These are phyloP conservation scores for Plasmodium cynomolgi DNA, from an alignment of 169 alveolate species.

Conservation along the genomic window DNA sequence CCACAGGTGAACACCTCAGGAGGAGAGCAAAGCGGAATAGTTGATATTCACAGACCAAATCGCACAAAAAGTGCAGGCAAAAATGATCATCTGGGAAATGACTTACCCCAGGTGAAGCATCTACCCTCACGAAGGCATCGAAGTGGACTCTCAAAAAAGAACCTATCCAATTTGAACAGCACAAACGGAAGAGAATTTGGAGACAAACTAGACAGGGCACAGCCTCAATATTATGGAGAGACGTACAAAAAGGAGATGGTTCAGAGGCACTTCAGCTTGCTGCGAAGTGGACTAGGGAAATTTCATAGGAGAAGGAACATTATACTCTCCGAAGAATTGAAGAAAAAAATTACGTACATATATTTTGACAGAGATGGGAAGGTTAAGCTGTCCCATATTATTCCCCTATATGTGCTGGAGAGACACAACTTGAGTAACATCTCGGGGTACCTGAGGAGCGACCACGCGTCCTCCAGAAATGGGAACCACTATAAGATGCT, in stretches of 20 bases:
- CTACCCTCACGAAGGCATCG: neutral
- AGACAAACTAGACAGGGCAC: constrained; percentile 10
- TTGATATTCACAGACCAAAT: neutral
- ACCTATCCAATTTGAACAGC: constrained; percentile 1
- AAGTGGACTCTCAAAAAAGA: neutral
- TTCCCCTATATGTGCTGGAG: constrained; percentile 67
- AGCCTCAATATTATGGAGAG: constrained; percentile 12
- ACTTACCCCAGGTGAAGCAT: neutral
- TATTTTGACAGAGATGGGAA: constrained; percentile 60
- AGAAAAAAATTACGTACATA: constrained; percentile 52
- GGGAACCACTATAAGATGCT: constrained; percentile 12
- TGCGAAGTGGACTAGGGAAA: constrained; percentile 46
- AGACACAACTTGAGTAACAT: constrained; percentile 55
- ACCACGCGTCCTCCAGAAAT: neutral
- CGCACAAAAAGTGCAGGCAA: neutral
- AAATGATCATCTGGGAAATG: neutral
- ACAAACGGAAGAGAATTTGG: constrained; percentile 1
- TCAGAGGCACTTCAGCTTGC: constrained; percentile 40
- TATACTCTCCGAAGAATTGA: constrained; percentile 52
- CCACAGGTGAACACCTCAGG: neutral
- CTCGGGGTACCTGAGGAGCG: constrained; percentile 19
- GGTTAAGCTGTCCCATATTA: constrained; percentile 40
- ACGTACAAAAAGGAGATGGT: constrained; percentile 44
- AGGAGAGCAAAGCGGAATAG: neutral
- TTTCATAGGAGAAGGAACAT: constrained; percentile 42